These are phyloP conservation scores for Globisporangium uncinulatum DNA, from an alignment of 352 stramenopile species.

Conservation along the genomic window DNA sequence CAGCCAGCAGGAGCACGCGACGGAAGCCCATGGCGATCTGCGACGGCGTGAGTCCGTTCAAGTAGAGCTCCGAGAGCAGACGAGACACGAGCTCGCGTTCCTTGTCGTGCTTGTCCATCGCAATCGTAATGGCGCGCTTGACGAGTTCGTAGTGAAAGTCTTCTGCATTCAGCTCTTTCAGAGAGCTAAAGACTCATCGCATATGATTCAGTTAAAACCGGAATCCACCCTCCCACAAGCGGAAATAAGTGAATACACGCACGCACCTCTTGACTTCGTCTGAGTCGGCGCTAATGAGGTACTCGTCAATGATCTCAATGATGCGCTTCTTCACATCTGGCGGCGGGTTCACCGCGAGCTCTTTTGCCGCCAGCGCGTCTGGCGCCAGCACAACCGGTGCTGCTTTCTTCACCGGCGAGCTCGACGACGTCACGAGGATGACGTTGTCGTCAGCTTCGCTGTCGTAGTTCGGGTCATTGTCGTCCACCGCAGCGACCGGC, in stretches of 20 bases:
- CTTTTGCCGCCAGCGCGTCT: constrained; percentile 65
- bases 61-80: constrained; percentile 91
- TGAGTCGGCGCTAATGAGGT: constrained; percentile 82
- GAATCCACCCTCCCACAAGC: not conserved
- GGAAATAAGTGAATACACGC: not conserved
- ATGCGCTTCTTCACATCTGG: constrained; percentile 89
- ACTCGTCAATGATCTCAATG: constrained; percentile 86
- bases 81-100: constrained; percentile 91
- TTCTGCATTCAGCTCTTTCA: constrained; percentile 61
- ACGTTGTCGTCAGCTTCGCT: constrained; percentile 89
- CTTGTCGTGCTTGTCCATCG: constrained; percentile 92
- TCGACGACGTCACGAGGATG: constrained; percentile 65
- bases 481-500: constrained; percentile 67
- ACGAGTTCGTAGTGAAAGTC: constrained; percentile 91
- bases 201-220: not conserved
- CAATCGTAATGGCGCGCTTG: constrained; percentile 93
- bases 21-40: constrained; percentile 93
- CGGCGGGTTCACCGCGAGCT: constrained; percentile 65
- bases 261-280: constrained; percentile 82
- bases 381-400: constrained; percentile 47
- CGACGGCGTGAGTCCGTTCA: constrained; percentile 74
- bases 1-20: constrained; percentile 92
- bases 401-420: constrained; percentile 37
- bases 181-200: constrained; percentile 28
- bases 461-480: constrained; percentile 93